Conservation (phyloP, 345 rosid genomes). For the Gossypium herbaceum region DNA sequence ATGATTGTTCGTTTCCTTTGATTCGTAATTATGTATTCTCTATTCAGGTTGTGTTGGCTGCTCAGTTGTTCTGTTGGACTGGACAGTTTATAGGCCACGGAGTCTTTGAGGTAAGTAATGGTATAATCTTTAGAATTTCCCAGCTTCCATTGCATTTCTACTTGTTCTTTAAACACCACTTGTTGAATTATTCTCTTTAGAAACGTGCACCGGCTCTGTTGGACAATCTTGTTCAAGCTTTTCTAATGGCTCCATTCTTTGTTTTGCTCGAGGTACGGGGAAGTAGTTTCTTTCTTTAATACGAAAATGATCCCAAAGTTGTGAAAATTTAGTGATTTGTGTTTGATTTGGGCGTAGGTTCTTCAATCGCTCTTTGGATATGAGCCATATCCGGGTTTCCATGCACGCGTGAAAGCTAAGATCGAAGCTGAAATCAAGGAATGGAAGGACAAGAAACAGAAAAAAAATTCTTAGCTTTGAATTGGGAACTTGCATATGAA, state of each 20-base stretch:
- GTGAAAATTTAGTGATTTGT: background rate
- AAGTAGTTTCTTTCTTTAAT: background rate
- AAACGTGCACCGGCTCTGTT: constrained; percentile 84
- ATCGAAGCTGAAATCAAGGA: constrained; percentile 52
- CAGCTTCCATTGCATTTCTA: background rate
- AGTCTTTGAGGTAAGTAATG: constrained; percentile 61
- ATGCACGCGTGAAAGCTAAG: constrained; percentile 53
- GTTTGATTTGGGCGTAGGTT: constrained; percentile 35
- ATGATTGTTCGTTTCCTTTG: background rate
- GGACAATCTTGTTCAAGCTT: constrained; percentile 76
- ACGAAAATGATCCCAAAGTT: background rate
- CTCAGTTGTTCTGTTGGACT: constrained; percentile 73
- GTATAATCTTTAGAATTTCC: background rate
- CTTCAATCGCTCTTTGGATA: constrained; percentile 56
- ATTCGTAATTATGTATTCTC: background rate
- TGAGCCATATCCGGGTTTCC: constrained; percentile 86
- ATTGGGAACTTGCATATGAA: background rate
- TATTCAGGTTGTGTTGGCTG: constrained; percentile 58
- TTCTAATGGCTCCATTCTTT: constrained; percentile 89
- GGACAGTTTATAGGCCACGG: constrained; percentile 88
- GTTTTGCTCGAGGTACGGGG: constrained; percentile 73
- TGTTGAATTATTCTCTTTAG: constrained; percentile 25
- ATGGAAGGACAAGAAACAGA: constrained; percentile 44
- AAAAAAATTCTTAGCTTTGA: constrained; percentile 24
- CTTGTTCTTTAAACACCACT: background rate